Evolutionary conservation across 2,329 filamentous ascomycete genomes (phyloP), one percentile per base, ranked within the genome.

Genomic region (Talaromyces verruculosus): DNA sequence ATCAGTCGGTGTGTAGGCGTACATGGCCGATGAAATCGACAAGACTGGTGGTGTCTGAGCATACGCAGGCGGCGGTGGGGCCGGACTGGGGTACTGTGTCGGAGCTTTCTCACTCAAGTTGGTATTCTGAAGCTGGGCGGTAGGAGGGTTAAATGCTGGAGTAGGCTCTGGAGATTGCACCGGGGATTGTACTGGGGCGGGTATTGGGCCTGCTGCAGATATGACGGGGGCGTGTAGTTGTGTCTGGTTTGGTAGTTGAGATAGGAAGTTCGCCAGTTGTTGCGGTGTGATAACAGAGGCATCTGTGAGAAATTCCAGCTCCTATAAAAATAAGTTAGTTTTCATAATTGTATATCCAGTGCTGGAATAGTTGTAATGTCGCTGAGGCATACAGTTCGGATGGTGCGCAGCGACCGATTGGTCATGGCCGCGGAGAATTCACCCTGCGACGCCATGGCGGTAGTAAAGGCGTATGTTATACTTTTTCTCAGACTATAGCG

Each of bases 221-320:
- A 45, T 37, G 37, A 77, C 63, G 33, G 76, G 73, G 62, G 76
- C 71, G 61, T 76, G 75, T 53, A 76, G 71, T 64, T 73, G 74
- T 69, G 73, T 74, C 64, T 76, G 72, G 70, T 65, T 53, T 41
- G 93, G 94, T 37, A 98, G 88, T 72, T 91, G 85, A 69, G 83
- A 81, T 74, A 89, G 84, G 77, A 97, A 92, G 61, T 84, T 85
- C 73, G 91, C 89, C 76, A 93, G 92, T 74, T 89, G 88, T 65
- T 88, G 81, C 67, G 91, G 88, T 69, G 85, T 88, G 76, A 98
- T 91, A 74, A 93, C 84, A 70, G 89, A 89, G 74, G 90, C 88
- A 77, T 97, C 93, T 71, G 92, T 87, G 68, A 98, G 91, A 71
- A 89, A 91, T 79, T 97, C 93, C 67, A 97, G 90, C 82, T 97